These are phyloP conservation scores for Chondrus crispus DNA, from an alignment of 23 red algal genomes.

Conservation along the genomic window DNA sequence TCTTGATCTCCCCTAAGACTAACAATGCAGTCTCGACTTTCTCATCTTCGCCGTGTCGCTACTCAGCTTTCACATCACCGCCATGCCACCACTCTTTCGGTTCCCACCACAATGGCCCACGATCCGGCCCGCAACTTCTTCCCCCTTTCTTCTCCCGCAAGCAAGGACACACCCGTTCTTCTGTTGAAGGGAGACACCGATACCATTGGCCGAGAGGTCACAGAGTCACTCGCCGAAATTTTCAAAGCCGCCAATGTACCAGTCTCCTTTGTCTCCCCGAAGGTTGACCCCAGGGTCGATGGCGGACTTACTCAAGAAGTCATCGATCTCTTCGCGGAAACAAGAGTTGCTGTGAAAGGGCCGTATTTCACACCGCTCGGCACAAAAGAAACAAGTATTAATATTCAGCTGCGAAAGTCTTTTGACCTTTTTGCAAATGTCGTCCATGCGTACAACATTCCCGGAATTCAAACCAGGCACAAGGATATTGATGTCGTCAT, in stretches of 20 bases:
- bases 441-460: slow-evolving; percentile 87
- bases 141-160: slow-evolving; percentile 16
- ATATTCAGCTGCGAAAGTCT: slow-evolving; percentile 73
- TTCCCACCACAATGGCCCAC: slow-evolving; percentile 19
- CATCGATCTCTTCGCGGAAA: slow-evolving; percentile 64
- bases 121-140: slow-evolving; percentile 53
- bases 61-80: background rate
- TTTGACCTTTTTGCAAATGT: slow-evolving; percentile 96
- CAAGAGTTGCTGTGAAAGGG: slow-evolving; percentile 89
- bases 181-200: slow-evolving; percentile 83
- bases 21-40: background rate
- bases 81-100: background rate
- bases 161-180: slow-evolving; percentile 33
- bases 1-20: no score
- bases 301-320: slow-evolving; percentile 73
- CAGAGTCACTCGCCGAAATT: slow-evolving; percentile 46
- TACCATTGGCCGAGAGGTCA: slow-evolving; percentile 87
- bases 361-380: slow-evolving; percentile 79
- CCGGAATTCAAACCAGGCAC: slow-evolving; percentile 80
- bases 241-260: slow-evolving; percentile 90
- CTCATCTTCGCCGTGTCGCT: background rate
- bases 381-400: slow-evolving; percentile 66
- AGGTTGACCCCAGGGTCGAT: slow-evolving; percentile 60
- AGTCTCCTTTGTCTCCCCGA: slow-evolving; percentile 68
- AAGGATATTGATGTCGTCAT: slow-evolving; percentile 85